Conservation (phyloP, 2,329 filamentous ascomycete genomes). For the Colletotrichum salicis region DNA sequence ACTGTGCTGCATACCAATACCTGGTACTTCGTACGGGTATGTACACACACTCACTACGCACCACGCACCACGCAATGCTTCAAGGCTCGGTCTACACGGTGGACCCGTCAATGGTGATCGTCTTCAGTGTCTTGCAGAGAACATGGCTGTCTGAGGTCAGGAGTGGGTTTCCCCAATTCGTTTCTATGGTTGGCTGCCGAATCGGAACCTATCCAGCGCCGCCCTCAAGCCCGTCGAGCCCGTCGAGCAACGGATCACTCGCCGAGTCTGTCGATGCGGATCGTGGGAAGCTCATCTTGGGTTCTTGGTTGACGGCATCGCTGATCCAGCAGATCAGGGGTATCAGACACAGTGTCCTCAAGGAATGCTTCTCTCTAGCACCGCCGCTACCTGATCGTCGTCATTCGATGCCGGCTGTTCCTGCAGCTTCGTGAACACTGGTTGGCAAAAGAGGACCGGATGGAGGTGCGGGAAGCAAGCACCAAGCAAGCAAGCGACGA, state of each 20-base stretch:
- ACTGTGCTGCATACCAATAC: neutral
- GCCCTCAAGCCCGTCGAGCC: neutral
- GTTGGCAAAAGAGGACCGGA: constrained; percentile 5
- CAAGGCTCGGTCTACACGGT: neutral
- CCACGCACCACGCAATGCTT: neutral
- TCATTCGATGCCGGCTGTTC: constrained; percentile 19
- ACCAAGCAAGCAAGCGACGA: neutral
- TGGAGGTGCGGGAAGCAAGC: constrained; percentile 4
- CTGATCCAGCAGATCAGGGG: constrained; percentile 18
- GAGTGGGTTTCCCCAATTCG: constrained; percentile 1
- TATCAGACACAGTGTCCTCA: constrained; percentile 23
- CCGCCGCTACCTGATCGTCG: neutral
- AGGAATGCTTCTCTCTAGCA: neutral
- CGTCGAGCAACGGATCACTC: constrained; percentile 20
- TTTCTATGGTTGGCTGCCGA: constrained; percentile 7
- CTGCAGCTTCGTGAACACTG: constrained; percentile 31
- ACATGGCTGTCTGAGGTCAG: neutral
- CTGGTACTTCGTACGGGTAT: neutral
- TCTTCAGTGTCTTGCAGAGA: neutral
- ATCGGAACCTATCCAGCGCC: constrained; percentile 15
- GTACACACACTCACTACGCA: no score
- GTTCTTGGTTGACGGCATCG: constrained; percentile 12
- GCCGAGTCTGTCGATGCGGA: constrained; percentile 14
- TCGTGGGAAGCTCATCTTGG: neutral
- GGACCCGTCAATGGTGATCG: neutral